Evolutionary conservation across 441 rosid genomes (phyloP).

Genomic region (Aquilaria agallochum): DNA sequence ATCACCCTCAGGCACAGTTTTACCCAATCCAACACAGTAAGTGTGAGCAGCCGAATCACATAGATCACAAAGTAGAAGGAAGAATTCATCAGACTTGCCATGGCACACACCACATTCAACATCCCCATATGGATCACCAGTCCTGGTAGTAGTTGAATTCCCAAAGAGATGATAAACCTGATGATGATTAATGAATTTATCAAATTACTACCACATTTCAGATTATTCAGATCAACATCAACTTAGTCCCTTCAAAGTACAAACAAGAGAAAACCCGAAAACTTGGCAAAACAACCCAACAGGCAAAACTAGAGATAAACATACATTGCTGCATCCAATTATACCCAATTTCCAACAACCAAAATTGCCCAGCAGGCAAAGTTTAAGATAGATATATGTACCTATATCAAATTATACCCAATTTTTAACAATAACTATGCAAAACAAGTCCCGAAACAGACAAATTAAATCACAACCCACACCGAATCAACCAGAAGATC

Average conservation of each 20-base stretch:
- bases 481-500: not conserved
- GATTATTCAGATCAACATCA: too few relatives aligned
- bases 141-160: conserved; percentile 19
- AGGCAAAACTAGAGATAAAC: not conserved
- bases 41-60: conserved; percentile 55
- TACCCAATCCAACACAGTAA: conserved; percentile 49
- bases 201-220: not conserved
- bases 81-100: conserved; percentile 27
- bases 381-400: too few relatives aligned
- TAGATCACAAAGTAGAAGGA: conserved; percentile 55
- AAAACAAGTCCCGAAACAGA: not conserved
- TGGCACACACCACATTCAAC: conserved; percentile 36
- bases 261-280: not conserved
- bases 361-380: not conserved
- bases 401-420: not conserved
- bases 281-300: not conserved
- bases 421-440: not conserved
- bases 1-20: conserved; percentile 53
- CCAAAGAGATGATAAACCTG: conserved; percentile 35
- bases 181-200: not conserved
- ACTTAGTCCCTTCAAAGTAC: too few relatives aligned
- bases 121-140: conserved; percentile 35
- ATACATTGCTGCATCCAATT: not conserved
- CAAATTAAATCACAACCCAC: not conserved
- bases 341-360: not conserved